These are phyloP conservation scores for Stephanodiscus minutulus DNA, from an alignment of 108 stramenopile species.

Conservation along the genomic window DNA sequence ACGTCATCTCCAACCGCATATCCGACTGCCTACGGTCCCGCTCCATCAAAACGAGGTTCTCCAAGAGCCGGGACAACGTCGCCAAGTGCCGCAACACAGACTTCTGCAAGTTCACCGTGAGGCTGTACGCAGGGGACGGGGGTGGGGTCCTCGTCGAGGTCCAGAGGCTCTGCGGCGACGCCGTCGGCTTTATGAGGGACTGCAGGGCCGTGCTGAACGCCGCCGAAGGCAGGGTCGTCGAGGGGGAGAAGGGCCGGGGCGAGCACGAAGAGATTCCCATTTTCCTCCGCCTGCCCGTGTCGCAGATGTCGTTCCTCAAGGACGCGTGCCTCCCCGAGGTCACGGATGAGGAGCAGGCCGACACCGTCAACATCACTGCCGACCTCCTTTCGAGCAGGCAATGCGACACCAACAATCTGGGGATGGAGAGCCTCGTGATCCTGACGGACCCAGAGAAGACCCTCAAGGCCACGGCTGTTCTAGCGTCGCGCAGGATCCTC, in stretches of 20 bases:
- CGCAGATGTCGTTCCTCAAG: constrained; percentile 61
- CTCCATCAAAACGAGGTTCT: constrained; percentile 69
- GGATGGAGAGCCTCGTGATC: constrained; percentile 63
- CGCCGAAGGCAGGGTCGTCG: constrained; percentile 55
- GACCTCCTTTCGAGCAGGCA: constrained; percentile 54
- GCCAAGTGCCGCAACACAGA: constrained; percentile 72
- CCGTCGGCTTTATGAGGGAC: constrained; percentile 63
- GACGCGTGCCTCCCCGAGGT: constrained; percentile 20
- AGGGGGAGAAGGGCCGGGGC: not conserved
- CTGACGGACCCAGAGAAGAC: constrained; percentile 68
- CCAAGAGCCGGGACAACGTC: constrained; percentile 44
- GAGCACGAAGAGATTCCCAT: constrained; percentile 21
- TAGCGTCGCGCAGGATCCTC: constrained; percentile 33
- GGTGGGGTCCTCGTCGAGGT: constrained; percentile 69
- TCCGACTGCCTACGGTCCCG: constrained; percentile 55
- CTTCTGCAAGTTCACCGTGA: constrained; percentile 69
- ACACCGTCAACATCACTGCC: constrained; percentile 46
- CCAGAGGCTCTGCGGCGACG: constrained; percentile 65
- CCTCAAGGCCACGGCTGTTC: constrained; percentile 42
- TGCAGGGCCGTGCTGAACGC: constrained; percentile 72
- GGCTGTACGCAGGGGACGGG: constrained; percentile 61
- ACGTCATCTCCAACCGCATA: constrained; percentile 61
- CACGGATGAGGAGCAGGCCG: constrained; percentile 36
- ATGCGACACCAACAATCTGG: constrained; percentile 61
- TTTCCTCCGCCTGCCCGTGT: constrained; percentile 45